Percentiles rank a stretch among this genome's conserved stretches.
Conservation (phyloP, 192 early-diverging fungal species). For the Entrophospora sp. region DNA sequence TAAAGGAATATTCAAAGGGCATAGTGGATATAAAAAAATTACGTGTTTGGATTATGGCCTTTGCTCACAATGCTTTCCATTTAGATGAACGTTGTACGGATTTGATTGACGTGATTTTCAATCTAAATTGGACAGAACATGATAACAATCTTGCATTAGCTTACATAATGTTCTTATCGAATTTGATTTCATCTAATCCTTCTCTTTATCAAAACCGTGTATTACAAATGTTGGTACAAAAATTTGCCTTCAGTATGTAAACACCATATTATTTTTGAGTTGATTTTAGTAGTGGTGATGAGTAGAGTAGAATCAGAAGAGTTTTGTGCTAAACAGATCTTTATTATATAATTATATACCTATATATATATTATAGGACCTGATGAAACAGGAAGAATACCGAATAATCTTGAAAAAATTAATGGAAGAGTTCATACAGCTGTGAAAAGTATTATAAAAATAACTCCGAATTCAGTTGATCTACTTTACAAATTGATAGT, state of each 20-base stretch:
- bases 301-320: too few relatives aligned
- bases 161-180: neutral
- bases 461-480: neutral
- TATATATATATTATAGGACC: neutral
- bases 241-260: neutral
- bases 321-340: too few relatives aligned
- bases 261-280: neutral
- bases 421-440: conserved; percentile 2
- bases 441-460: neutral
- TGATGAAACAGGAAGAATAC: neutral
- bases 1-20: too few relatives aligned
- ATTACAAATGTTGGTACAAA: neutral
- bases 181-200: neutral
- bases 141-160: neutral
- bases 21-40: neutral
- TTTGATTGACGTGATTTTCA: neutral
- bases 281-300: too few relatives aligned
- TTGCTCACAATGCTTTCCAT: neutral
- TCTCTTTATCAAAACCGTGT: neutral
- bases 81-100: neutral
- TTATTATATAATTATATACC: neutral
- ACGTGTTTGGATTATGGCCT: neutral
- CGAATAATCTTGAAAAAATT: neutral
- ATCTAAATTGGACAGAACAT: neutral
- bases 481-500: conserved; percentile 48